A percentile compares a stretch with the other conserved stretches of the same genome.
These are phyloP conservation scores for Mycena rosella DNA, from an alignment of 768 basidiomycete species.

Conservation along the genomic window DNA sequence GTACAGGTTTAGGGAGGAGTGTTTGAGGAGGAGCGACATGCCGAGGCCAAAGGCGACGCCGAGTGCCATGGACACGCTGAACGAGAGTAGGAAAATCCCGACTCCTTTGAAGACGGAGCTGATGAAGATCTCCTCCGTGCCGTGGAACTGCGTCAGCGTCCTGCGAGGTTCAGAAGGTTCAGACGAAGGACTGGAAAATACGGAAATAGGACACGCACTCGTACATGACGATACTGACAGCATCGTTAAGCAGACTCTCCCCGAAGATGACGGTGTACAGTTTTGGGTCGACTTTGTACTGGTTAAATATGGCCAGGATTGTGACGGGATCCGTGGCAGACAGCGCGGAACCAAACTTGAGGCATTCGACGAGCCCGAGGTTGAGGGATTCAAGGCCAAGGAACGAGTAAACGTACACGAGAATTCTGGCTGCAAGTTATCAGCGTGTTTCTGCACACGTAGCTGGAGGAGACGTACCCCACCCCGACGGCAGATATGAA, in stretches of 20 bases:
- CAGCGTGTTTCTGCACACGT: constrained; percentile 44
- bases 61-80: constrained; percentile 94
- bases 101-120: constrained; percentile 94
- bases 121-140: constrained; percentile 81
- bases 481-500: constrained; percentile 97
- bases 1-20: constrained; percentile 87
- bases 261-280: constrained; percentile 98
- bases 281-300: constrained; percentile 98
- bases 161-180: too few relatives aligned
- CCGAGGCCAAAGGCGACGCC: constrained; percentile 92
- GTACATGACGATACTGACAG: constrained; percentile 99
- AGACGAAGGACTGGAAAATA: constrained; percentile 1
- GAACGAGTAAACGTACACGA: constrained; percentile 95
- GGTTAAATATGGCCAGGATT: constrained; percentile 97
- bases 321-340: constrained; percentile 99
- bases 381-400: constrained; percentile 92
- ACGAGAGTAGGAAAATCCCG: constrained; percentile 97
- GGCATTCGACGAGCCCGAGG: constrained; percentile 89
- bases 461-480: constrained; percentile 77
- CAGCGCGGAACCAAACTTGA: constrained; percentile 96
- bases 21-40: constrained; percentile 94
- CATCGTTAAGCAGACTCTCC: constrained; percentile 96
- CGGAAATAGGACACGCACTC: constrained; percentile 75
- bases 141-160: constrained; percentile 93
- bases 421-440: constrained; percentile 76